Evolutionary conservation across 768 basidiomycete genomes (phyloP).

Genomic region (Mycena amicta): DNA sequence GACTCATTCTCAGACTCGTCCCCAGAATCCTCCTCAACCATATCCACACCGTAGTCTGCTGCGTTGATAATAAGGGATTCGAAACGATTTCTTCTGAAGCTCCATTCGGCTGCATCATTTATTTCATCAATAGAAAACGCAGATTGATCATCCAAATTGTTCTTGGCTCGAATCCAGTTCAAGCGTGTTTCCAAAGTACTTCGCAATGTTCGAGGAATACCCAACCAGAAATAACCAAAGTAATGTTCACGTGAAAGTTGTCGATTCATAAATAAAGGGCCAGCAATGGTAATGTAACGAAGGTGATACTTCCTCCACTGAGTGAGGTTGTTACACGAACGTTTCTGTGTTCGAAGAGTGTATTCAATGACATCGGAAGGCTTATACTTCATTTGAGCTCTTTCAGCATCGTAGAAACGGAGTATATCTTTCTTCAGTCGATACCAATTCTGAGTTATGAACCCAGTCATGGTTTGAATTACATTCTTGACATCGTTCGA

Average conservation of each 20-base stretch:
- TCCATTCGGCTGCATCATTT: constrained; percentile 7
- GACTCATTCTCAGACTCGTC: neutral
- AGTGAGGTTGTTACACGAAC: neutral
- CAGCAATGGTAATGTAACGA: constrained; percentile 10
- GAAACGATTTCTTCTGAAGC: constrained; percentile 2
- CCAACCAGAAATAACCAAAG: constrained; percentile 9
- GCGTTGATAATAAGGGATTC: constrained; percentile 4
- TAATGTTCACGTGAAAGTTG: constrained; percentile 2
- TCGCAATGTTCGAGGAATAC: neutral
- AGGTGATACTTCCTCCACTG: constrained; percentile 10
- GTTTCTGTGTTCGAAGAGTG: neutral
- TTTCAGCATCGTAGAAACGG: constrained; percentile 1
- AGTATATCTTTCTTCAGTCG: constrained; percentile 6
- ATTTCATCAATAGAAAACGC: neutral
- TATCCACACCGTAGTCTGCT: neutral
- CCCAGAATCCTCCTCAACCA: constrained; percentile 2
- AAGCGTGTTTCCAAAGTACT: neutral
- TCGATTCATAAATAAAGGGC: neutral
- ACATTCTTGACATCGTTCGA: constrained; percentile 14
- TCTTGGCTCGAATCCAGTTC: neutral
- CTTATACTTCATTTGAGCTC: neutral
- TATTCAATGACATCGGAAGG: neutral
- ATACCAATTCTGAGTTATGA: constrained; percentile 1
- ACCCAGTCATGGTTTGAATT: constrained; percentile 11
- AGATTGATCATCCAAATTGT: neutral